Evolutionary conservation across 106 monocot species (phyloP).

Genomic region (Phalaenopsis aphrodite): DNA sequence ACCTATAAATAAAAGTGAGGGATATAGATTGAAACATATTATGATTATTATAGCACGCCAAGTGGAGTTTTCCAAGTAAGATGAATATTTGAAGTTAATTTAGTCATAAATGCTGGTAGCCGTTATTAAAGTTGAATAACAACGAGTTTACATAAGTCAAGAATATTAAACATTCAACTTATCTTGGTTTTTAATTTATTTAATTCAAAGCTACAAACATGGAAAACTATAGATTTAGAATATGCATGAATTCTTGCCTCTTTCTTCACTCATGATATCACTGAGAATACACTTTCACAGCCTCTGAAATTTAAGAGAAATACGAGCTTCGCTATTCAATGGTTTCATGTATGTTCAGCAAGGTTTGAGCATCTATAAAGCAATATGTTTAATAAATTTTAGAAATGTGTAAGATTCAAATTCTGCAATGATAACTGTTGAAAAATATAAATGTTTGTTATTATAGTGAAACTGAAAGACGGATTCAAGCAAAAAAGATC

Average conservation of each 20-base stretch:
- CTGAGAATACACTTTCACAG: background rate
- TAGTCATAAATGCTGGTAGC: background rate
- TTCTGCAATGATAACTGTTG: background rate
- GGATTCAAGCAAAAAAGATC: background rate
- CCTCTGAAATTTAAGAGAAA: too few species aligned
- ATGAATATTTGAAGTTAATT: too few species aligned
- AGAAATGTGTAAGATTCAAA: background rate
- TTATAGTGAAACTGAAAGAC: background rate
- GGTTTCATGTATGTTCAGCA: background rate
- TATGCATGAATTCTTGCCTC: background rate
- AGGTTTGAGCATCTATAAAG: background rate
- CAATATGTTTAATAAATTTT: background rate
- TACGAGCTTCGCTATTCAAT: background rate
- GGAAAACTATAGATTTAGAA: background rate
- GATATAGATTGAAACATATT: background rate
- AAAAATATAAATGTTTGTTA: background rate
- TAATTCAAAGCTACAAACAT: background rate
- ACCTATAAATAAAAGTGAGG: background rate
- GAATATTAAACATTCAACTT: background rate
- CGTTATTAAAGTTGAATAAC: background rate
- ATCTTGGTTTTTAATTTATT: background rate
- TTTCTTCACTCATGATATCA: background rate
- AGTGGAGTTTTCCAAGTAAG: too few species aligned
- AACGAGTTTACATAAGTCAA: background rate
- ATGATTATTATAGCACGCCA: background rate